These are phyloP conservation scores for Lichtheimia ramosa DNA, from an alignment of 371 early-diverging fungal genomes.

Conservation along the genomic window DNA sequence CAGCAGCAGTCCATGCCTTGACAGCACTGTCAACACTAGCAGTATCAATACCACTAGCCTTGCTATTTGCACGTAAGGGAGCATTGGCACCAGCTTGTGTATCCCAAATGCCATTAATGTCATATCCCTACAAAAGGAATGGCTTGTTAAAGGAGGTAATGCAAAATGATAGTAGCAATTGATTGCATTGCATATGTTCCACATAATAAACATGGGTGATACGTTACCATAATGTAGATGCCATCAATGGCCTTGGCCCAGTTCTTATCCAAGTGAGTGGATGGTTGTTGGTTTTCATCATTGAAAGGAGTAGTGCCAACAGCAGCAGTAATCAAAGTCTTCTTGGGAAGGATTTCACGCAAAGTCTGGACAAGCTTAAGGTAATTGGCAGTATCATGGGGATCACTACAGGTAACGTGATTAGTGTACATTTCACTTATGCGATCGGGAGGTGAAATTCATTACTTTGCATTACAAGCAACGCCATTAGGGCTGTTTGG, in stretches of 20 bases:
- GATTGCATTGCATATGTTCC: background rate
- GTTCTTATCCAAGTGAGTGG: slow-evolving; percentile 8
- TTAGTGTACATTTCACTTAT: too few relatives aligned
- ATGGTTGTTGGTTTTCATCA: slow-evolving; percentile 19
- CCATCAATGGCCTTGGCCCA: slow-evolving; percentile 22
- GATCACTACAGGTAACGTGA: slow-evolving; percentile 13
- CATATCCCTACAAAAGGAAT: slow-evolving; percentile 37
- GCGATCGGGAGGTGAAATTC: too few relatives aligned
- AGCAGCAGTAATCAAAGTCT: slow-evolving; percentile 25
- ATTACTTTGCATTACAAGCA: slow-evolving; percentile 35
- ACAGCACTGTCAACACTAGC: slow-evolving; percentile 29
- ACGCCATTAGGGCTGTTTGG: slow-evolving; percentile 40
- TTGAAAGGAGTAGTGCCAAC: slow-evolving; percentile 23
- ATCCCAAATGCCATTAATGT: slow-evolving; percentile 37
- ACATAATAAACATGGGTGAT: too few relatives aligned
- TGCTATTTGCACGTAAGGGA: slow-evolving; percentile 43
- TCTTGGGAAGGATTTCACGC: slow-evolving; percentile 24
- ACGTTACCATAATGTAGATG: slow-evolving; percentile 26
- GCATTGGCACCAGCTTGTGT: slow-evolving; percentile 55
- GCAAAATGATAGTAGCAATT: slow-evolving; percentile 39
- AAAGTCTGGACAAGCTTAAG: slow-evolving; percentile 21
- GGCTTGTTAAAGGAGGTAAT: slow-evolving; percentile 11
- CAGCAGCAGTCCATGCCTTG: slow-evolving; percentile 54
- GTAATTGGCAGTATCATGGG: slow-evolving; percentile 58
- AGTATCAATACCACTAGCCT: slow-evolving; percentile 10